Percentiles rank a stretch among this genome's conserved stretches.
phyloP scores from a whole-genome alignment of 768 basidiomycete genomes.

The Termitomyces sp. region DNA sequence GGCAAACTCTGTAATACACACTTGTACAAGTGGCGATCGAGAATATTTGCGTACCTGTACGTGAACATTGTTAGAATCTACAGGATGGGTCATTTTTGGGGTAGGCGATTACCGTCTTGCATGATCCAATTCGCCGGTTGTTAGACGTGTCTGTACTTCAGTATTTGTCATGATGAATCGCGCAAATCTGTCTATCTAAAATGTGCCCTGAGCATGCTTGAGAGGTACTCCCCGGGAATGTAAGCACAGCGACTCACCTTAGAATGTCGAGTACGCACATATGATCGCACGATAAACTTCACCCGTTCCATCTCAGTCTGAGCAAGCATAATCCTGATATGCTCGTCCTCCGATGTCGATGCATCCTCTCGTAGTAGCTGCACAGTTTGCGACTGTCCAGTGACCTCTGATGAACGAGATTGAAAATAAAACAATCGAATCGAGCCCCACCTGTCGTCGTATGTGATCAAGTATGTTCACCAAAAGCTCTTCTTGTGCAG shows the following conservation, averaged over 20 bases:
- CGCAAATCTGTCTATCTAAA: conserved; percentile 85
- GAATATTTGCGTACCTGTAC: conserved; percentile 66
- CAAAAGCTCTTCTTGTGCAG: conserved; percentile 67
- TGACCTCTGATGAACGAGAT: background rate
- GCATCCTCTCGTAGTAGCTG: conserved; percentile 77
- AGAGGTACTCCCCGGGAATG: conserved; percentile 5
- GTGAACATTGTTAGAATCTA: background rate
- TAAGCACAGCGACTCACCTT: conserved; percentile 51
- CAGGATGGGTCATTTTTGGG: background rate
- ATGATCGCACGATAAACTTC: conserved; percentile 88
- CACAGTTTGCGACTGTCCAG: conserved; percentile 67
- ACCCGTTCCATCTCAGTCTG: conserved; percentile 94
- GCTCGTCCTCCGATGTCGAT: conserved; percentile 86
- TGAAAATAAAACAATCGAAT: background rate
- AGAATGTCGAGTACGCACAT: conserved; percentile 79
- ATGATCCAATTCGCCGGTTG: conserved; percentile 78
- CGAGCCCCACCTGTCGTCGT: conserved; percentile 66
- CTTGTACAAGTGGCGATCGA: conserved; percentile 74
- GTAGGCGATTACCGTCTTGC: conserved; percentile 55
- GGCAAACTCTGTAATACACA: conserved; percentile 85
- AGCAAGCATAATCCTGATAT: conserved; percentile 88
- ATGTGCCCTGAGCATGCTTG: conserved; percentile 19
- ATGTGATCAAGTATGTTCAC: conserved; percentile 69
- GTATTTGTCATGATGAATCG: conserved; percentile 71
- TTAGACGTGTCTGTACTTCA: conserved; percentile 72